phyloP scores from a whole-genome alignment of 1,284 basidiomycete genomes.

The Apiotrichum montevideense region DNA sequence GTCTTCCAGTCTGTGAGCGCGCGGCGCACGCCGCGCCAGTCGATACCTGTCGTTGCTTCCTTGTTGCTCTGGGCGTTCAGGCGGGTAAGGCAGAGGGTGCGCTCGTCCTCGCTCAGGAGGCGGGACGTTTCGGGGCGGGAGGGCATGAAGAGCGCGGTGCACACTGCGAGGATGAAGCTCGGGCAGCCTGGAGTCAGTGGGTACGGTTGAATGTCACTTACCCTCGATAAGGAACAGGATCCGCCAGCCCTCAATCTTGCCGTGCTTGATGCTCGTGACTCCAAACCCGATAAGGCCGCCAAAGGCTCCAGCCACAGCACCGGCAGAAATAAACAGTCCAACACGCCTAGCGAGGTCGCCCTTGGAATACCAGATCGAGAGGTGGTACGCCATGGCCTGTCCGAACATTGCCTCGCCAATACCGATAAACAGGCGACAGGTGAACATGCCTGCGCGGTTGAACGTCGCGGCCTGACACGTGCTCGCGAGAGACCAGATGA shows the following conservation, averaged over 20 bases:
- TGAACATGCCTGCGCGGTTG: slow-evolving; percentile 42
- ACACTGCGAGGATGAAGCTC: slow-evolving; percentile 58
- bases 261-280: slow-evolving; percentile 37
- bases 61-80: slow-evolving; percentile 64
- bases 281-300: slow-evolving; percentile 44
- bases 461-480: slow-evolving; percentile 43
- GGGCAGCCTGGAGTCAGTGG: slow-evolving; percentile 38
- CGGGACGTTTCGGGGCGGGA: slow-evolving; percentile 67
- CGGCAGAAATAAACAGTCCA: slow-evolving; percentile 49
- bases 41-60: slow-evolving; percentile 50
- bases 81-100: slow-evolving; percentile 63
- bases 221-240: slow-evolving; percentile 54
- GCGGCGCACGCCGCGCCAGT: slow-evolving; percentile 52
- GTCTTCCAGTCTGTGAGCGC: slow-evolving; percentile 60
- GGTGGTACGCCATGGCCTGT: slow-evolving; percentile 41
- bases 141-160: slow-evolving; percentile 63
- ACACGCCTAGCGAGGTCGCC: slow-evolving; percentile 47
- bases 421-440: slow-evolving; percentile 47
- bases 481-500: slow-evolving; percentile 48
- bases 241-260: slow-evolving; percentile 32
- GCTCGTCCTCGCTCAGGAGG: slow-evolving; percentile 65
- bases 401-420: slow-evolving; percentile 43
- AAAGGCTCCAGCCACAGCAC: slow-evolving; percentile 42
- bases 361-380: slow-evolving; percentile 45
- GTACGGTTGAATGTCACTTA: too few relatives aligned